phyloP scores from a whole-genome alignment of 2,329 filamentous ascomycete genomes.

The Amauroascus niger region DNA sequence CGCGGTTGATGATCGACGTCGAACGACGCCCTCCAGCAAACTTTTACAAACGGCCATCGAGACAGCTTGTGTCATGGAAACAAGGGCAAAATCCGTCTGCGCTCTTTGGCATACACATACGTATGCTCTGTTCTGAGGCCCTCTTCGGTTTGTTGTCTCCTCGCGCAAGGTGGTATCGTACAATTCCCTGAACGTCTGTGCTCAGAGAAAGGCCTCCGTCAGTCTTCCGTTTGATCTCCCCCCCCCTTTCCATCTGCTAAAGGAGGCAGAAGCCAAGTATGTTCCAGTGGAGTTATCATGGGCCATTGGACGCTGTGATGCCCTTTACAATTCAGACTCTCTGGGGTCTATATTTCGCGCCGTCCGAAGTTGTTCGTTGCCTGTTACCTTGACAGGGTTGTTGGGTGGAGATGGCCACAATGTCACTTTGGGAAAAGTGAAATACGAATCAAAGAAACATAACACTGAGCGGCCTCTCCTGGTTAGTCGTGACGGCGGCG shows the following conservation, averaged over 20 bases:
- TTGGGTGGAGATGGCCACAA: conserved; percentile 3
- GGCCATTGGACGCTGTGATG: neutral
- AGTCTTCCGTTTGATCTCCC: neutral
- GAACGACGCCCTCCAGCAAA: neutral
- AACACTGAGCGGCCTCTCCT: neutral
- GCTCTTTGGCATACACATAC: neutral
- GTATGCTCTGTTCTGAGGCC: neutral
- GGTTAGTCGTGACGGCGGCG: neutral
- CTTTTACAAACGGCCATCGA: too few species aligned
- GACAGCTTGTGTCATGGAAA: neutral
- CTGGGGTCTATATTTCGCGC: neutral
- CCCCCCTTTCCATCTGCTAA: neutral
- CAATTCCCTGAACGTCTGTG: conserved; percentile 3
- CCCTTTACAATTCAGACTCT: neutral
- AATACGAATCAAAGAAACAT: conserved; percentile 1
- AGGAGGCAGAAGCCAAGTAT: neutral
- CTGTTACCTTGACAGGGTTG: conserved; percentile 9
- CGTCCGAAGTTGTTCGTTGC: neutral
- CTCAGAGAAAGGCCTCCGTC: neutral
- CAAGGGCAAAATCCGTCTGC: neutral
- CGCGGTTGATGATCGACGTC: neutral
- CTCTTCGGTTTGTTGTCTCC: neutral
- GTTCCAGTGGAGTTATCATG: neutral
- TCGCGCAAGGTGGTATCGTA: conserved; percentile 4
- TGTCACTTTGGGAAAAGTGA: conserved; percentile 5